These are phyloP conservation scores for Escallonia herrerae DNA, from an alignment of 129 eudicot species.

Conservation along the genomic window DNA sequence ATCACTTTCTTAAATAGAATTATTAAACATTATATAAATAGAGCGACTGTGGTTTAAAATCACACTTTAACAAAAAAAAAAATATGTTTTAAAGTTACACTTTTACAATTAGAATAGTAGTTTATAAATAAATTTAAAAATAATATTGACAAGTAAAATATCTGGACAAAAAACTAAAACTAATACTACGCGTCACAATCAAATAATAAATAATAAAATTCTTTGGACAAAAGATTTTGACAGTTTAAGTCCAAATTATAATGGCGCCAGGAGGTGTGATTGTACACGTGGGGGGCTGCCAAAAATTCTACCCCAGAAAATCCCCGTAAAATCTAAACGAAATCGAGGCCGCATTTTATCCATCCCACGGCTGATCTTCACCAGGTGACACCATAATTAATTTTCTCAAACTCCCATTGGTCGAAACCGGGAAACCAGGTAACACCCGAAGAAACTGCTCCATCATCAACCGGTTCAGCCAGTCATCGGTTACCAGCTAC, in stretches of 20 bases:
- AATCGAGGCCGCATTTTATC: slow-evolving; percentile 1
- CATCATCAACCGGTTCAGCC: slow-evolving; percentile 17
- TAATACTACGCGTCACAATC: background rate
- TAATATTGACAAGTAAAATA: no score
- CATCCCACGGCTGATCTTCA: slow-evolving; percentile 23
- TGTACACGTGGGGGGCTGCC: background rate
- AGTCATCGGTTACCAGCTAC: slow-evolving; percentile 9
- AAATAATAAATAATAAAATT: background rate
- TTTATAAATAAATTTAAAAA: no score
- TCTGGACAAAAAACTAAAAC: no score
- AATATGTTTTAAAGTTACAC: no score
- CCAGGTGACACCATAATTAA: slow-evolving; percentile 22
- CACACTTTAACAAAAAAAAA: no score
- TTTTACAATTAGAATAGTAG: no score
- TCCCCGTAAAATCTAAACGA: background rate
- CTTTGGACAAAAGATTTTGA: background rate
- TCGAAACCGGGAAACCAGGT: background rate
- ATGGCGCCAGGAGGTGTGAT: background rate
- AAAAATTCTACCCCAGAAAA: background rate
- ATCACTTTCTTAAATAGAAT: no score
- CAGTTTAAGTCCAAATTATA: background rate
- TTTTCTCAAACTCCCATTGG: slow-evolving; percentile 25
- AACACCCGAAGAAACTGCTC: slow-evolving; percentile 4
- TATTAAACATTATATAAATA: no score
- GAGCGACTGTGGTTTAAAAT: no score